phyloP scores from a whole-genome alignment of 306 rosid species.

The Hylodesmum podocarpum region DNA sequence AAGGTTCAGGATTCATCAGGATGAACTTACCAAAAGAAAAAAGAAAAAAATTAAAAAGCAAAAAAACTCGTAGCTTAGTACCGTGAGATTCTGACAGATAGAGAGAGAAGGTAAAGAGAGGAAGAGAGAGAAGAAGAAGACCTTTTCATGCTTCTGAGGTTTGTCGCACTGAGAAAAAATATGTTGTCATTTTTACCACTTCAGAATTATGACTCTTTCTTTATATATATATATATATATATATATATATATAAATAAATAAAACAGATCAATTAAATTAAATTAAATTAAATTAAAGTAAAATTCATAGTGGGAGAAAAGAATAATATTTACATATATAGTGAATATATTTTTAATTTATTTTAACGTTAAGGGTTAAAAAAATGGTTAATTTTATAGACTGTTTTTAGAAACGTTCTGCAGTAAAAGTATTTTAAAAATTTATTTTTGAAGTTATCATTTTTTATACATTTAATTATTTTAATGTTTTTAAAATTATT shows the following conservation, averaged over 20 bases:
- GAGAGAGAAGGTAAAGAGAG: background rate
- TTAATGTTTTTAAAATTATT: no score
- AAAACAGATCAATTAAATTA: no score
- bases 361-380: no score
- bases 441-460: no score
- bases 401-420: no score
- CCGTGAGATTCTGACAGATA: slow-evolving; percentile 27
- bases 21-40: slow-evolving; percentile 23
- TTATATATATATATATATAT: no score
- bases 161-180: slow-evolving; percentile 5
- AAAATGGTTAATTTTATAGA: no score
- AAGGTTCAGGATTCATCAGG: background rate
- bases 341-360: no score
- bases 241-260: no score
- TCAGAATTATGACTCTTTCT: background rate
- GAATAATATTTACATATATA: no score
- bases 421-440: no score
- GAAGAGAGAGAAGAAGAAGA: slow-evolving; percentile 2
- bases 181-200: slow-evolving; percentile 20
- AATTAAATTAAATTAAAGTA: background rate
- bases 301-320: background rate
- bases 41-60: background rate
- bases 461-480: no score
- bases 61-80: slow-evolving; percentile 20
- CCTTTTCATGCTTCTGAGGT: slow-evolving; percentile 3